Conservation (phyloP, 2,329 filamentous ascomycete genomes). For the Penicillium sp. region DNA sequence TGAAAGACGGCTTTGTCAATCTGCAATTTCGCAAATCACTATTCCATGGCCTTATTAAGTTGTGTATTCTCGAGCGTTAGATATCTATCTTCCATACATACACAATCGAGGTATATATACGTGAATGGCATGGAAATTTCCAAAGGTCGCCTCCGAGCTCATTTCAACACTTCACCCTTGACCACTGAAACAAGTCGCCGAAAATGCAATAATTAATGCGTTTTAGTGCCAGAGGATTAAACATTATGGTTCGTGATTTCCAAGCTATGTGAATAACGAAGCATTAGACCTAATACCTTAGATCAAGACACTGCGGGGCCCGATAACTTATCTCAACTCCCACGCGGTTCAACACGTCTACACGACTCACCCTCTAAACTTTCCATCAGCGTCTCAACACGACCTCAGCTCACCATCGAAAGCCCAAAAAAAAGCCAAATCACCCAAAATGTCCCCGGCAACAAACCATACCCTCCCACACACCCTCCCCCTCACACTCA, state of each 20-base stretch:
- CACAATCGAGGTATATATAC: too few species aligned
- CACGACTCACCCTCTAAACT: not conserved
- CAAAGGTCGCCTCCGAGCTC: not conserved
- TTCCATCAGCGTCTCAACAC: not conserved
- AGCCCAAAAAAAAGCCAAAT: not conserved
- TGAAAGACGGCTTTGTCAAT: not conserved
- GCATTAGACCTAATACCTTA: not conserved
- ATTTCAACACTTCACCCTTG: not conserved
- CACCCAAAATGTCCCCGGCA: slow-evolving; percentile 24
- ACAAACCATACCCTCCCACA: slow-evolving; percentile 11
- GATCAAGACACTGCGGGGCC: not conserved
- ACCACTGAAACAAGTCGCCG: too few species aligned
- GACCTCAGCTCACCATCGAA: not conserved
- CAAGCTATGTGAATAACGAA: not conserved
- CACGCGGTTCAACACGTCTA: not conserved
- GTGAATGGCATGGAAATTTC: too few species aligned
- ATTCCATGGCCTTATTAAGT: too few species aligned
- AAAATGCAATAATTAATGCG: too few species aligned
- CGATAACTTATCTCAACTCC: not conserved
- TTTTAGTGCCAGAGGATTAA: too few species aligned
- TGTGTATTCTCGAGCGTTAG: too few species aligned
- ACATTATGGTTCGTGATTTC: too few species aligned
- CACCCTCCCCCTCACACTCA: slow-evolving; percentile 69
- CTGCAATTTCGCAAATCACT: not conserved
- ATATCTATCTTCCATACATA: too few species aligned